phyloP scores from a whole-genome alignment of 1,284 basidiomycete species.

The Marasmius fiardii region DNA sequence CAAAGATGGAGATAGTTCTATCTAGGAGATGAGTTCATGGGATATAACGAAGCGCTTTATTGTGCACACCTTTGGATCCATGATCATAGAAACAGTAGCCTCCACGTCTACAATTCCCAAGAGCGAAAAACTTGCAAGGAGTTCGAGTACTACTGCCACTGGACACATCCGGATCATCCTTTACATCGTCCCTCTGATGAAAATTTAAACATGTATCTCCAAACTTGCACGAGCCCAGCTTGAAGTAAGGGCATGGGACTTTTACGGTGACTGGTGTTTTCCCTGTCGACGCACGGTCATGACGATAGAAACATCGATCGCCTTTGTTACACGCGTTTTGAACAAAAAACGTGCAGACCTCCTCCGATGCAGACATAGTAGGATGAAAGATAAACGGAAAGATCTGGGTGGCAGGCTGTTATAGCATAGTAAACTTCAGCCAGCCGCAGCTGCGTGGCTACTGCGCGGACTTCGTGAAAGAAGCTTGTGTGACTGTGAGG shows the following conservation, averaged over 20 bases:
- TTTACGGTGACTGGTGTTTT: not conserved
- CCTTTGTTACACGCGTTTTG: conserved; percentile 8
- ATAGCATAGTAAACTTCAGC: no score
- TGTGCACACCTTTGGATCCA: not conserved
- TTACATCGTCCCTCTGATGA: not conserved
- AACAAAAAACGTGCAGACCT: conserved; percentile 4
- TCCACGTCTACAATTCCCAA: not conserved
- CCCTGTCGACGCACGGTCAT: not conserved
- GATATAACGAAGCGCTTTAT: not conserved
- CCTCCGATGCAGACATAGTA: not conserved
- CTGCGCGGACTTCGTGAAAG: no score
- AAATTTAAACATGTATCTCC: conserved; percentile 5
- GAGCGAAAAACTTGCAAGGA: not conserved
- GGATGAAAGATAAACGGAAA: not conserved
- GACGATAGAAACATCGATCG: conserved; percentile 4
- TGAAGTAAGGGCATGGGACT: conserved; percentile 4
- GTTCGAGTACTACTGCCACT: not conserved
- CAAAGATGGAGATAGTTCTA: not conserved
- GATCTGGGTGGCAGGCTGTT: not conserved
- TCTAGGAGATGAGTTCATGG: not conserved
- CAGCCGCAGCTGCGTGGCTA: not conserved
- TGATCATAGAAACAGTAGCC: not conserved
- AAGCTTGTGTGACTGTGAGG: no score
- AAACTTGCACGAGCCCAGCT: conserved; percentile 6
- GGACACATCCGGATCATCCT: not conserved